These are phyloP conservation scores for Russula lepida DNA, from an alignment of 768 basidiomycete species.

Conservation along the genomic window DNA sequence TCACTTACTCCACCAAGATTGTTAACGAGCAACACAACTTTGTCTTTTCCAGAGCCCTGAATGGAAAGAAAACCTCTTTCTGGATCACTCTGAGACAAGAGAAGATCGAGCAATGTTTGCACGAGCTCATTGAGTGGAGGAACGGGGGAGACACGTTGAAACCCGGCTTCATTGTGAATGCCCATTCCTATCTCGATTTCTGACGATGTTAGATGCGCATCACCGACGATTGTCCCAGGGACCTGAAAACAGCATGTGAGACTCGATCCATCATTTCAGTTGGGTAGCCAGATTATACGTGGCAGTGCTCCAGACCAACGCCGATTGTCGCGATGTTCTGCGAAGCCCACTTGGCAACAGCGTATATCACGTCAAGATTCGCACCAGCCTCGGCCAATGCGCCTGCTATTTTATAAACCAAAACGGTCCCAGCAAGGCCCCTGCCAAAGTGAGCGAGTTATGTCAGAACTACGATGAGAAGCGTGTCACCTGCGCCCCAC, in stretches of 20 bases:
- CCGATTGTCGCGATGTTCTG: conserved; percentile 73
- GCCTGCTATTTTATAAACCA: conserved; percentile 89
- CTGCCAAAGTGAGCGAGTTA: conserved; percentile 31
- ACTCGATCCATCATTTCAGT: neutral
- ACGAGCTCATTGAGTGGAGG: conserved; percentile 66
- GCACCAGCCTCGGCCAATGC: conserved; percentile 66
- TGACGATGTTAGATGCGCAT: conserved; percentile 45
- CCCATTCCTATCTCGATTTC: conserved; percentile 89
- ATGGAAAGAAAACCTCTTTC: conserved; percentile 76
- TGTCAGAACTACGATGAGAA: neutral
- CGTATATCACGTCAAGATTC: conserved; percentile 58
- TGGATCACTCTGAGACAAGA: conserved; percentile 62
- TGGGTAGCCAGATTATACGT: conserved; percentile 36
- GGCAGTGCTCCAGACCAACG: conserved; percentile 82
- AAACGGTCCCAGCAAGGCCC: conserved; percentile 71
- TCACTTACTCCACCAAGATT: conserved; percentile 83
- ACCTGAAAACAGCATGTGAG: conserved; percentile 37
- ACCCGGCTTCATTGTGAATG: conserved; percentile 85
- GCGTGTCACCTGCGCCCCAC: conserved; percentile 64
- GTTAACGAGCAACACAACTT: conserved; percentile 75
- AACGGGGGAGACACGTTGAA: conserved; percentile 55
- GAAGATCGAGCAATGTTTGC: conserved; percentile 56
- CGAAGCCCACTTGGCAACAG: conserved; percentile 55
- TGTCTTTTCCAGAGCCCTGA: conserved; percentile 49
- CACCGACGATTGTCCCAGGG: conserved; percentile 59